Conservation (phyloP, 2,329 filamentous ascomycete genomes). For the Beauveria pseudobassiana region DNA sequence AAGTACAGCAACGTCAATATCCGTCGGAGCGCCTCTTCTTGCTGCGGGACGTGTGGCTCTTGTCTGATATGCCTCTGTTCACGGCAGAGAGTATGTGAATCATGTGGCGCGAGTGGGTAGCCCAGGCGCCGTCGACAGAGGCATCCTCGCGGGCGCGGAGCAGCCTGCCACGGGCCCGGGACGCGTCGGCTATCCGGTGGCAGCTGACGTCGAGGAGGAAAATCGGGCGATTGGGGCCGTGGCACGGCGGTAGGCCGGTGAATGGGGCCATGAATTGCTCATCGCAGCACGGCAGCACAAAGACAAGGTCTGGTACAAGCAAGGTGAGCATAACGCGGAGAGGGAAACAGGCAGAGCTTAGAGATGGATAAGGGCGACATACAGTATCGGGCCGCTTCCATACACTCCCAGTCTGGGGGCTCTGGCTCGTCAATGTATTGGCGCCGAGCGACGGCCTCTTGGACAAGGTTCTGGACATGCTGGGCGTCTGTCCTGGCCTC, state of each 20-base stretch:
- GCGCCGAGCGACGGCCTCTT: not conserved
- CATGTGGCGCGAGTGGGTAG: not conserved
- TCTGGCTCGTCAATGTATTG: not conserved
- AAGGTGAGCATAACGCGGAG: not conserved
- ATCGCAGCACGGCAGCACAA: not conserved
- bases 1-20: not conserved
- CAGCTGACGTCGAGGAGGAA: conserved; percentile 5
- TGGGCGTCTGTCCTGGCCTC: not conserved
- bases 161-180: not conserved
- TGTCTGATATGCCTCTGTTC: not conserved
- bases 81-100: not conserved
- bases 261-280: not conserved
- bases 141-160: not conserved
- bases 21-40: not conserved
- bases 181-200: not conserved
- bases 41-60: not conserved
- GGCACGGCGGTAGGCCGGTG: not conserved
- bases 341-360: not conserved
- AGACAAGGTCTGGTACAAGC: not conserved
- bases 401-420: not conserved
- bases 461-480: not conserved
- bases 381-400: conserved; percentile 2
- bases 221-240: not conserved
- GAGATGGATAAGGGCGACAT: not conserved
- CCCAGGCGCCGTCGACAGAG: not conserved